Percentiles rank a stretch among this genome's conserved stretches.
phyloP scores from a whole-genome alignment of 208 protist species.

The Trypanosoma lewisi region DNA sequence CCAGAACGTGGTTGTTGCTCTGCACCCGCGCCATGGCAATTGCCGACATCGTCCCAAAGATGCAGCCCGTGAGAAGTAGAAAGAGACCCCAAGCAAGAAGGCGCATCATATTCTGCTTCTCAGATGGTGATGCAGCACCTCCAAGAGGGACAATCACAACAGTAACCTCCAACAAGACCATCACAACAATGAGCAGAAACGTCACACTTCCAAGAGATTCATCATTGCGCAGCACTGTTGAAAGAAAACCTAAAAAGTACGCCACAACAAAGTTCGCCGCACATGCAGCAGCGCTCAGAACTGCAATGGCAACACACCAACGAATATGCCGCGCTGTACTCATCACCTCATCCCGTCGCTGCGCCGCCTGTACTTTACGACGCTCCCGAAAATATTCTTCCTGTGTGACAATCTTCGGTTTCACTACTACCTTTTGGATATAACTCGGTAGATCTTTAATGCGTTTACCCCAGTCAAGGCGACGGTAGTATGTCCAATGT shows the following conservation, averaged over 20 bases:
- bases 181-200: slow-evolving; percentile 53
- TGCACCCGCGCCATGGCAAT: slow-evolving; percentile 77
- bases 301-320: slow-evolving; percentile 70
- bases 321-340: slow-evolving; percentile 52
- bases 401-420: slow-evolving; percentile 77
- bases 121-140: slow-evolving; percentile 32
- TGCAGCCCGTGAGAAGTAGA: slow-evolving; percentile 53
- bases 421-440: slow-evolving; percentile 58
- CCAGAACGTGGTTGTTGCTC: slow-evolving; percentile 44
- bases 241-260: slow-evolving; percentile 70
- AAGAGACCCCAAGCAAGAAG: slow-evolving; percentile 75
- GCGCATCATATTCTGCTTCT: slow-evolving; percentile 63
- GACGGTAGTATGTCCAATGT: slow-evolving; percentile 80
- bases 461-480: slow-evolving; percentile 46
- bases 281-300: slow-evolving; percentile 55
- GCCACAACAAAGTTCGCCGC: slow-evolving; percentile 72
- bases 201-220: slow-evolving; percentile 48
- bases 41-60: slow-evolving; percentile 64
- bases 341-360: slow-evolving; percentile 50
- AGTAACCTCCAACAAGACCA: slow-evolving; percentile 64
- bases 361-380: slow-evolving; percentile 50
- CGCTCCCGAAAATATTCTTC: slow-evolving; percentile 75
- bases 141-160: slow-evolving; percentile 74
- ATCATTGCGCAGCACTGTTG: slow-evolving; percentile 59
- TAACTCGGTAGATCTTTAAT: slow-evolving; percentile 57